phyloP scores from a whole-genome alignment of 768 basidiomycete species.

The Mycena crocata region DNA sequence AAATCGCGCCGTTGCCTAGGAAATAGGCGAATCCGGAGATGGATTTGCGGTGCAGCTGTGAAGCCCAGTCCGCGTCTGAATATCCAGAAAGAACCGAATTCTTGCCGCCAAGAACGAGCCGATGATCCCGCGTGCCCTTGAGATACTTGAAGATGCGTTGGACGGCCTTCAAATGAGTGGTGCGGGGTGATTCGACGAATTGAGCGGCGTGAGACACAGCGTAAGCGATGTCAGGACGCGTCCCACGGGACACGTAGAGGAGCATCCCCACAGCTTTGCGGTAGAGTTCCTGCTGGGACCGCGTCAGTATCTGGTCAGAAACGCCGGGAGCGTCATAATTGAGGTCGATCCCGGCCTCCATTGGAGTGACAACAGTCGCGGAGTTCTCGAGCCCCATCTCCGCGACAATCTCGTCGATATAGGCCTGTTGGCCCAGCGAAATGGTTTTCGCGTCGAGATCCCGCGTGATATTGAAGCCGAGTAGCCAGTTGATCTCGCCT shows the following conservation, averaged over 20 bases:
- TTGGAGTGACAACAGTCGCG: constrained; percentile 37
- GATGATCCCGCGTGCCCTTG: not conserved
- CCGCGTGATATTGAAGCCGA: constrained; percentile 40
- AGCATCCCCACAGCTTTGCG: no score
- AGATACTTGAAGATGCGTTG: not conserved
- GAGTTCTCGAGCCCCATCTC: constrained; percentile 35
- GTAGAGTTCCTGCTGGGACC: not conserved
- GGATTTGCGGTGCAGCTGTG: no score
- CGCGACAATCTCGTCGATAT: constrained; percentile 36
- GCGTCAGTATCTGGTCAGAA: constrained; percentile 14
- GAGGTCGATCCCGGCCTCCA: constrained; percentile 28
- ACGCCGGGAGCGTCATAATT: constrained; percentile 18
- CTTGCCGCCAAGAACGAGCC: not conserved
- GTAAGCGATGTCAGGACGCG: no score
- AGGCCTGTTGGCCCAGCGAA: constrained; percentile 39
- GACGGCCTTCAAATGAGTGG: constrained; percentile 1
- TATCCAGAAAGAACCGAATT: not conserved
- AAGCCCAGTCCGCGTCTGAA: no score
- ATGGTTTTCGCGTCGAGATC: constrained; percentile 36
- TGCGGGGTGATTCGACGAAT: constrained; percentile 1
- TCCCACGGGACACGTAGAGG: no score
- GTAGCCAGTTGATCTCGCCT: constrained; percentile 41
- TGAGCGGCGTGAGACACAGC: constrained; percentile 1
- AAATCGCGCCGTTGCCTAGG: no score
- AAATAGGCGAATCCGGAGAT: no score